A percentile compares a stretch with the other conserved stretches of the same genome.
phyloP scores from a whole-genome alignment of 768 basidiomycete genomes.

The Dacryopinax spathularia region DNA sequence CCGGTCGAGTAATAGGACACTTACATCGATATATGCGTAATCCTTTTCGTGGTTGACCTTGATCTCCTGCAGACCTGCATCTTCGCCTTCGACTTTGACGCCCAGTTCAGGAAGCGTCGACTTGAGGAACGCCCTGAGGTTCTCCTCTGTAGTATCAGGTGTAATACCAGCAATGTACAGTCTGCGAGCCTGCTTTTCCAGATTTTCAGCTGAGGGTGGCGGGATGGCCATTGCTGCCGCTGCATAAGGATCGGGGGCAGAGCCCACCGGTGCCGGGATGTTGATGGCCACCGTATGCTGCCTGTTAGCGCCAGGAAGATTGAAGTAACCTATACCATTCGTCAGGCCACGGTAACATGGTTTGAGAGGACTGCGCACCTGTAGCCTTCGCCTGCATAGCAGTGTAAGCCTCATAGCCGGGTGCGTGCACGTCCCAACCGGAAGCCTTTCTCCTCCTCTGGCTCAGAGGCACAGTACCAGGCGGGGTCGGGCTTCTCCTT shows the following conservation, averaged over 20 bases:
- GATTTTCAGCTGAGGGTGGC: conserved; percentile 75
- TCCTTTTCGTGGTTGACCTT: conserved; percentile 98
- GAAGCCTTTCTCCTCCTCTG: conserved; percentile 81
- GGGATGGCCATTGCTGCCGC: conserved; percentile 46
- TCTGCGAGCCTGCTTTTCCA: conserved; percentile 84
- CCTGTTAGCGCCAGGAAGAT: conserved; percentile 86
- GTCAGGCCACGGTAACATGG: conserved; percentile 4
- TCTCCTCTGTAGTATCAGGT: conserved; percentile 84
- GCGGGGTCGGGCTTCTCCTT: conserved; percentile 78
- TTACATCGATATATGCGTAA: conserved; percentile 94
- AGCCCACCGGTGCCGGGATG: conserved; percentile 63
- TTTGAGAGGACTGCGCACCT: conserved; percentile 34
- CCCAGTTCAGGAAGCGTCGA: conserved; percentile 91
- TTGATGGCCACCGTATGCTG: conserved; percentile 67
- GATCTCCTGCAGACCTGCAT: conserved; percentile 41
- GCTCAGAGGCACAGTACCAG: conserved; percentile 62
- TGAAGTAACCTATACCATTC: conserved; percentile 63
- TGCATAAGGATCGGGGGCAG: conserved; percentile 36
- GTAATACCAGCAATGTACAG: conserved; percentile 97
- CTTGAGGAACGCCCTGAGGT: conserved; percentile 88
- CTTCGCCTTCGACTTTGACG: conserved; percentile 47
- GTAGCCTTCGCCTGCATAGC: conserved; percentile 98
- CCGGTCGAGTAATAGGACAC: conserved; percentile 12
- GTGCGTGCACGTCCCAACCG: conserved; percentile 92
- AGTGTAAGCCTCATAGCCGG: conserved; percentile 87